Base-by-base conservation (phyloP, 805 yeast genomes). In the Tetrapisispora iriomotensis region DNA sequence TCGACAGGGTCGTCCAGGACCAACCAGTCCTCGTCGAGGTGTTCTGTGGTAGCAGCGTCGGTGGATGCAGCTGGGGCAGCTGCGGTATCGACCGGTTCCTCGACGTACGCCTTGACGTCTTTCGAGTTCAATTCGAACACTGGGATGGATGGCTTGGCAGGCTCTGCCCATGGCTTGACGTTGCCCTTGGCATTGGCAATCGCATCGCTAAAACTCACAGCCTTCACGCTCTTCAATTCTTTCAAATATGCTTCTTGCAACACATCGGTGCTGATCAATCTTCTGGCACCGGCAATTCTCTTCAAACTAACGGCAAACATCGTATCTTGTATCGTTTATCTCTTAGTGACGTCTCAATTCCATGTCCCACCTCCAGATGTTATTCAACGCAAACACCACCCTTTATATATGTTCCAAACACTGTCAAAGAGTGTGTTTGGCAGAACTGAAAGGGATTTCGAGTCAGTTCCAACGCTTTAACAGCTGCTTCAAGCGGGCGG, bases 171-270 rank as follows among this genome's bases (percentile, higher is more conserved):
- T 53, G 82, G 76, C 67, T 81, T 78, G 51, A 87, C 90, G 49
- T 80, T 73, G 48, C 77, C 74, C 56, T 79, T 86, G 46, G 90
- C 80, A 51, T 83, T 94, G 3, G 40, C 21, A 74, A 70, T 43
- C 82, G 76, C 43, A 82, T 66, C 60, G 45, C 86, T 77, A 43
- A 80, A 74, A 60, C 95, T 88, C 72, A 31, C 18, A 5, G 32
- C 20, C 9, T 87, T 86, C 78, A 84, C 88, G 46, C 77, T 76
- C 70, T 80, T 84, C 66, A 92, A 71, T 66, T 88, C 95, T 63
- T 74, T 77, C 59, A 90, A 67, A 71, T 88, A 88, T 53, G 88
- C 74, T 51, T 88, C 95, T 63, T 84, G 74, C 59, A 88, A 65
- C 60, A 82, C 70, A 73, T 88, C 66, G 45, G 50, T 50, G 53